Conservation (phyloP, 108 stramenopile genomes). For the Hondaea fermentalgiana region DNA sequence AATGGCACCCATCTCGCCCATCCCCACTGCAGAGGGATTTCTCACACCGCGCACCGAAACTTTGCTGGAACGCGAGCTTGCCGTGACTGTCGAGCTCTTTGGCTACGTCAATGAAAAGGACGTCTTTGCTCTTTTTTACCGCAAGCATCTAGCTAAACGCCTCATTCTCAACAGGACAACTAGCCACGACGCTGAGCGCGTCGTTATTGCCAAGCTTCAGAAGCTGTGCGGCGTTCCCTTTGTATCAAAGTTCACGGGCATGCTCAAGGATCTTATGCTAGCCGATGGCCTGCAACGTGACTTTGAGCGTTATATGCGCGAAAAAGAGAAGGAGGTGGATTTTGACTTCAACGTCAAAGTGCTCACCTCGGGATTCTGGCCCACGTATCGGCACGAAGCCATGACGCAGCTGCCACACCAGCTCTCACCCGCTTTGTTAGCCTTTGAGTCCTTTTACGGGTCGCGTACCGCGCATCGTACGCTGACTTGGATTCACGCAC, state of each 20-base stretch:
- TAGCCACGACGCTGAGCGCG: constrained; percentile 89
- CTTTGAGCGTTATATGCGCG: constrained; percentile 69
- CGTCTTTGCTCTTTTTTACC: constrained; percentile 93
- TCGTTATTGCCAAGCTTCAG: constrained; percentile 96
- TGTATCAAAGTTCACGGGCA: constrained; percentile 96
- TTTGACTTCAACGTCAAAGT: constrained; percentile 82
- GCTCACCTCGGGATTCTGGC: constrained; percentile 95
- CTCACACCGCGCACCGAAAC: constrained; percentile 15
- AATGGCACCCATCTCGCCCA: constrained; percentile 27
- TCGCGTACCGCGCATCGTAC: neutral
- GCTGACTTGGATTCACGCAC: constrained; percentile 58
- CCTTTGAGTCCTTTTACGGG: constrained; percentile 71
- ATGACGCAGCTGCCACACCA: constrained; percentile 59
- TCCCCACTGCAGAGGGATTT: neutral
- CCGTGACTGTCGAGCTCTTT: constrained; percentile 90
- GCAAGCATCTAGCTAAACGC: constrained; percentile 94
- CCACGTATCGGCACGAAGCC: constrained; percentile 68
- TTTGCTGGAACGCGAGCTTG: constrained; percentile 44
- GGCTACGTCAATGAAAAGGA: constrained; percentile 96
- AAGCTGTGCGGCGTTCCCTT: constrained; percentile 55
- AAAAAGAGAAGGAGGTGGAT: constrained; percentile 41
- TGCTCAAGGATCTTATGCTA: constrained; percentile 88
- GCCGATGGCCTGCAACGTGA: constrained; percentile 79
- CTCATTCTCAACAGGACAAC: constrained; percentile 88
- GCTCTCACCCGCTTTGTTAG: constrained; percentile 78